Base-by-base conservation (phyloP, 176 grass and related monocot genomes). In the Oryza australiensis region DNA sequence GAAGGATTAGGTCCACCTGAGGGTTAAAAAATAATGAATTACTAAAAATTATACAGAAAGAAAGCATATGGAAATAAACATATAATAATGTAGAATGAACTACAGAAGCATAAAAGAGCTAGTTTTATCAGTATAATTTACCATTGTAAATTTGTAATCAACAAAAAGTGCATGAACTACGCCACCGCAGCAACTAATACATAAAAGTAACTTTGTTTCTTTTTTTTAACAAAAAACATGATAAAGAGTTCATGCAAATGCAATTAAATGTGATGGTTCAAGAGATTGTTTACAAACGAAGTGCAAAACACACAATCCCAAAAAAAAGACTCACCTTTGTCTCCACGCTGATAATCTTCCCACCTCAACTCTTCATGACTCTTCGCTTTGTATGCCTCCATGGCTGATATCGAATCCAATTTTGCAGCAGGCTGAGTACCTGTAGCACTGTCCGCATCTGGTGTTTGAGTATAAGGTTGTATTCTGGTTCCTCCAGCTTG, bases 341-440 rank as follows among this genome's bases (percentile, higher is more conserved):
- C 93, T 78, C 93, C 90, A 38, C 88, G 90, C 64, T 96, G 93
- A 79, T 96, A 93, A 74, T 96, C 93, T 53, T 96, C 90, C 90
- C 93, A 96, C 79, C 93, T 90, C 83, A 98, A 53, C 78, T 98
- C 95, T 88, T 98, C 95, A 82, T 98, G 95, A 82, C 95, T 93
- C 90, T 94, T 98, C 53, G 84, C 84, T 88, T 98, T 98, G 86
- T 98, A 93, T 83, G 78, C 90, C 85, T 90, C 84, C 92, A 98
- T 98, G 20, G 95, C 95, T 53, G 90, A 91, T 87, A 98, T 98
- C 0, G 95, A 98, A 68, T 98, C 88, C 83, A 98, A 62, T 74
- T 94, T 98, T 34, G 79, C 88, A 81, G 86, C 62, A 66, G 90
- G 78, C 72, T 89, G 91, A 49, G 82, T 74, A 78, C 92, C 86